Conservation (phyloP, 208 protist genomes). For the Trypanosoma avium region DNA sequence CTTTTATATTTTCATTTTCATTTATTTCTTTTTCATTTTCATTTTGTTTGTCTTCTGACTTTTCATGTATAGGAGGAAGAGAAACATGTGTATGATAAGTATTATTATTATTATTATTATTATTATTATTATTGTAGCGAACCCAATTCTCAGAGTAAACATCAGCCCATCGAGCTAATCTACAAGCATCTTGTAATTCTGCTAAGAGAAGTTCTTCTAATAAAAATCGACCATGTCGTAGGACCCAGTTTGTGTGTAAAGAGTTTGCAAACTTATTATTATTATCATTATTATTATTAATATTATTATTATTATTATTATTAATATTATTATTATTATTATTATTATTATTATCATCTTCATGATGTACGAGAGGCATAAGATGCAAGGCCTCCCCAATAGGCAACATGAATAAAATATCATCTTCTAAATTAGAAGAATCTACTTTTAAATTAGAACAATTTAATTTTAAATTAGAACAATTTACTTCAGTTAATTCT, state of each 20-base stretch:
- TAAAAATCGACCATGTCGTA: conserved; percentile 34
- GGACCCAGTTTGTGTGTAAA: conserved; percentile 22
- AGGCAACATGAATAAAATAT: conserved; percentile 12
- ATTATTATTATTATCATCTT: background rate
- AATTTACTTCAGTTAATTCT: conserved; percentile 16
- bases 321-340: background rate
- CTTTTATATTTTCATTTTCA: background rate
- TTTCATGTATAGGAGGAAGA: too few relatives aligned
- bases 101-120: background rate
- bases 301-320: background rate
- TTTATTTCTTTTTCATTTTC: too few relatives aligned
- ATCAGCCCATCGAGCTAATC: conserved; percentile 43
- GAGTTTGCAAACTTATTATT: too few relatives aligned
- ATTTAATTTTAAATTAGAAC: too few relatives aligned
- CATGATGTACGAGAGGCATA: background rate
- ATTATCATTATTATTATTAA: background rate
- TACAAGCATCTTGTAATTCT: conserved; percentile 55
- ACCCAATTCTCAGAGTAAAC: conserved; percentile 47
- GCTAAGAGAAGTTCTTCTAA: conserved; percentile 64
- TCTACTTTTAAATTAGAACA: too few relatives aligned
- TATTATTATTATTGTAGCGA: conserved; percentile 16
- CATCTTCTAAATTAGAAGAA: too few relatives aligned
- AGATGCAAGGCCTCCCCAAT: conserved; percentile 12
- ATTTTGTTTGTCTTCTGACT: too few relatives aligned
- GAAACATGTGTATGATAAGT: background rate